Conservation (phyloP, 2,329 filamentous ascomycete species). For the Exophiala spinifera region DNA sequence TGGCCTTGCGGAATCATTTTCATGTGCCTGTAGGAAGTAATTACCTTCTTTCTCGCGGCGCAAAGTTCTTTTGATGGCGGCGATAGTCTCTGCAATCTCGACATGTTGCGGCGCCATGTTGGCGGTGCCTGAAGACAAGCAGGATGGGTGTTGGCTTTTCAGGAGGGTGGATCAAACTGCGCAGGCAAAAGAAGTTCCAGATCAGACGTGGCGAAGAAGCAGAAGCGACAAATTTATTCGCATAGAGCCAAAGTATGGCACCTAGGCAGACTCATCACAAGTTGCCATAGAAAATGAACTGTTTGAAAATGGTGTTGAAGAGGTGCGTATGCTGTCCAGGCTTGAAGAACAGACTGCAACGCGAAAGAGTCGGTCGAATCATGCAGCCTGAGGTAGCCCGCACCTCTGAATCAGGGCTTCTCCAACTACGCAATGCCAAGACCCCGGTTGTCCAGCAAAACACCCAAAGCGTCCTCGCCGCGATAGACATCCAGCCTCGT, state of each 20-base stretch:
- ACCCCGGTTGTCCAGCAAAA: background rate
- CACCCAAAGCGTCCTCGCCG: background rate
- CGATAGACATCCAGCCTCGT: background rate
- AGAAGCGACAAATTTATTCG: background rate
- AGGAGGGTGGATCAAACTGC: background rate
- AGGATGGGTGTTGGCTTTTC: background rate
- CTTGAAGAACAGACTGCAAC: conserved; percentile 1
- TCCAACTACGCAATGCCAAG: conserved; percentile 4
- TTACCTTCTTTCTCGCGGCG: conserved; percentile 47
- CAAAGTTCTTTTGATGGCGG: conserved; percentile 53
- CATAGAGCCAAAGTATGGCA: too few relatives aligned
- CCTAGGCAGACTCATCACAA: too few relatives aligned
- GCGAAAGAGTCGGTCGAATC: background rate
- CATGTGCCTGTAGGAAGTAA: conserved; percentile 6
- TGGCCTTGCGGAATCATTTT: background rate
- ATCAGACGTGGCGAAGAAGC: background rate
- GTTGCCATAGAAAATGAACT: background rate
- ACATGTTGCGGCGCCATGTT: conserved; percentile 29
- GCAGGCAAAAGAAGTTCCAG: too few relatives aligned
- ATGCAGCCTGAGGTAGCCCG: background rate
- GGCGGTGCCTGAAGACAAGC: background rate
- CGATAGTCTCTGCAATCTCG: conserved; percentile 52
- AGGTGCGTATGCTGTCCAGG: background rate
- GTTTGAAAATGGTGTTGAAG: background rate
- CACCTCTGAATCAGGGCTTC: conserved; percentile 1